Conservation (phyloP, 108 stramenopile genomes). For the Aureococcus anophagefferens region DNA sequence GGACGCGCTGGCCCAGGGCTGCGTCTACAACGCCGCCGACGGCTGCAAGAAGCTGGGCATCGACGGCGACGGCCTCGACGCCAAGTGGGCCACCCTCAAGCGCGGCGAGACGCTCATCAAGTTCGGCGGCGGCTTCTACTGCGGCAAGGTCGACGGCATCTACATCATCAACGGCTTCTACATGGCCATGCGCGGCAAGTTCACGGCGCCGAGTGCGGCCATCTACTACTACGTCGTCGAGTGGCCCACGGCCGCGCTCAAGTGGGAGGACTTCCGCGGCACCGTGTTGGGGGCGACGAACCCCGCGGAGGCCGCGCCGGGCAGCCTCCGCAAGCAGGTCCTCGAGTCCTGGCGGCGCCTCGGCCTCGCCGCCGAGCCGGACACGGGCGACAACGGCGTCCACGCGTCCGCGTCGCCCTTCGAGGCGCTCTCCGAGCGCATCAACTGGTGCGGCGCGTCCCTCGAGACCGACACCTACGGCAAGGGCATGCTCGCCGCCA, state of each 20-base stretch:
- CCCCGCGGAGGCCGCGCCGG: constrained; percentile 38
- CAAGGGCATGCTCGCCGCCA: constrained; percentile 7
- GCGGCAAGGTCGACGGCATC: constrained; percentile 30
- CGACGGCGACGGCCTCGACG: constrained; percentile 22
- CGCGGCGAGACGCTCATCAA: constrained; percentile 24
- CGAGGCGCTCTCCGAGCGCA: constrained; percentile 35
- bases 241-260: constrained; percentile 13
- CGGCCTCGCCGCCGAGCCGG: constrained; percentile 26
- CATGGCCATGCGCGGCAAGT: constrained; percentile 38
- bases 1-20: constrained; percentile 18
- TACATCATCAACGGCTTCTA: constrained; percentile 45
- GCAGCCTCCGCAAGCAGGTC: constrained; percentile 23
- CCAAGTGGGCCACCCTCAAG: constrained; percentile 20
- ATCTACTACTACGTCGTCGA: constrained; percentile 38
- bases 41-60: constrained; percentile 31
- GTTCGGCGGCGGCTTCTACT: constrained; percentile 38
- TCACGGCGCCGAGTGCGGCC: constrained; percentile 12
- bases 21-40: constrained; percentile 38
- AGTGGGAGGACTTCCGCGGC: constrained; percentile 39
- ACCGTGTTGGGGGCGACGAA: constrained; percentile 50
- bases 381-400: constrained; percentile 43
- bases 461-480: constrained; percentile 46
- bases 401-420: constrained; percentile 38
- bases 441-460: constrained; percentile 38
- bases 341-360: constrained; percentile 13